A percentile compares a stretch with the other conserved stretches of the same genome.
phyloP scores from a whole-genome alignment of 345 rosid species.

The Eucalyptus polybractea region DNA sequence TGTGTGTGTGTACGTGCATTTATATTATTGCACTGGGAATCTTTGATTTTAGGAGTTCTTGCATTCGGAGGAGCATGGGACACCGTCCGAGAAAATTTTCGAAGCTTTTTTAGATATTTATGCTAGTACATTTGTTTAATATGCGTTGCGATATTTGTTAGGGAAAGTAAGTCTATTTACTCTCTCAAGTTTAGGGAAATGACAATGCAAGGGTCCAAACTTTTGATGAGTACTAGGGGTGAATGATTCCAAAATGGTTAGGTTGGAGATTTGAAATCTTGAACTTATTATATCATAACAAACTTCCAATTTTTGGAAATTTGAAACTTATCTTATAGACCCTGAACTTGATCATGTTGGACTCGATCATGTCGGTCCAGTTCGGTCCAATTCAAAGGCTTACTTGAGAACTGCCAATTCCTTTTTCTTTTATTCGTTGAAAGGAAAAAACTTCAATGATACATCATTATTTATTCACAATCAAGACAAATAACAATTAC shows the following conservation, averaged over 20 bases:
- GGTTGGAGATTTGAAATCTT: accelerated
- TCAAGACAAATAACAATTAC: background rate
- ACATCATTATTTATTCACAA: background rate
- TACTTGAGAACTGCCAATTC: background rate
- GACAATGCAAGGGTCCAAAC: background rate
- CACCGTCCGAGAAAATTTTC: background rate
- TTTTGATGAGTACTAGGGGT: background rate
- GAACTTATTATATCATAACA: accelerated
- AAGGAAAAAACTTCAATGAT: background rate
- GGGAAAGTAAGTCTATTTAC: background rate
- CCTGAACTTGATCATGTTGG: background rate
- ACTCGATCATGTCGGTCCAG: accelerated
- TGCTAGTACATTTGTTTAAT: background rate
- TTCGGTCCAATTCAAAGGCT: background rate
- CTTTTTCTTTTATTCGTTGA: background rate
- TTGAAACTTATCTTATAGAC: background rate
- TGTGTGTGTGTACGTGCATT: accelerated
- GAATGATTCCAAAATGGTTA: background rate
- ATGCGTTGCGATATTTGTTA: background rate
- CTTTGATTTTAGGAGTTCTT: background rate
- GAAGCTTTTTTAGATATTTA: background rate
- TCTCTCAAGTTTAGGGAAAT: background rate
- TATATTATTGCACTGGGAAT: background rate
- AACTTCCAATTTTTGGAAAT: background rate
- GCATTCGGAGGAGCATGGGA: background rate